These are phyloP conservation scores for Salisapilia sapeloensis DNA, from an alignment of 352 stramenopile genomes.

Conservation along the genomic window DNA sequence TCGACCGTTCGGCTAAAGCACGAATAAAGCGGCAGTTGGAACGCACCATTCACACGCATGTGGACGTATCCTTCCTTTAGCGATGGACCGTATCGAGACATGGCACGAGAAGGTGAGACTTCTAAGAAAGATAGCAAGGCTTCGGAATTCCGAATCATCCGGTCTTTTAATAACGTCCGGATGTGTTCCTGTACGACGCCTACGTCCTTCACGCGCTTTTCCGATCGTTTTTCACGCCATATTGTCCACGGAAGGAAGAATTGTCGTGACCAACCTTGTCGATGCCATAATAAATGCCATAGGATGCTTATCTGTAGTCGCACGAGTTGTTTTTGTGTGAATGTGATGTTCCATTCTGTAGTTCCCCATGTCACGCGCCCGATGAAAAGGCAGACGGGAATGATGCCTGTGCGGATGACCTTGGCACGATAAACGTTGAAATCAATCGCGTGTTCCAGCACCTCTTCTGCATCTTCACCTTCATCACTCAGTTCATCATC, in stretches of 20 bases:
- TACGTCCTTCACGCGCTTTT: conserved; percentile 48
- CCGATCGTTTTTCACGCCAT: conserved; percentile 62
- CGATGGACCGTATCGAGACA: conserved; percentile 55
- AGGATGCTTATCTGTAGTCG: conserved; percentile 50
- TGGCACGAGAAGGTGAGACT: conserved; percentile 54
- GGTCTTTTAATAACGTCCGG: conserved; percentile 29
- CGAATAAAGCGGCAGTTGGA: conserved; percentile 70
- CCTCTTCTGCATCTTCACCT: conserved; percentile 35
- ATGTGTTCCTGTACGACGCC: conserved; percentile 66
- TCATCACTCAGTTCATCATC: conserved; percentile 17
- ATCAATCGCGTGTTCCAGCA: conserved; percentile 53
- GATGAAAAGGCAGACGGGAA: conserved; percentile 73
- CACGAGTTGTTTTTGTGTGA: conserved; percentile 72
- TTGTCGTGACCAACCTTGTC: conserved; percentile 18
- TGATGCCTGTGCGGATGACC: conserved; percentile 41
- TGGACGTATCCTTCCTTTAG: conserved; percentile 80
- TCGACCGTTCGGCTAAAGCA: conserved; percentile 77
- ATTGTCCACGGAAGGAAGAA: conserved; percentile 62
- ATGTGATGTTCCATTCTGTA: conserved; percentile 73
- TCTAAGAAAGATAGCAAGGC: conserved; percentile 64
- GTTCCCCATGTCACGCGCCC: conserved; percentile 59
- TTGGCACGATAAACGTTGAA: conserved; percentile 59
- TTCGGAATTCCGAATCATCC: conserved; percentile 56
- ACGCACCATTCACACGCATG: conserved; percentile 79
- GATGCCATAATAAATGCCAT: conserved; percentile 25